Conservation (phyloP, 352 stramenopile genomes). For the Phytophthora crassamura region DNA sequence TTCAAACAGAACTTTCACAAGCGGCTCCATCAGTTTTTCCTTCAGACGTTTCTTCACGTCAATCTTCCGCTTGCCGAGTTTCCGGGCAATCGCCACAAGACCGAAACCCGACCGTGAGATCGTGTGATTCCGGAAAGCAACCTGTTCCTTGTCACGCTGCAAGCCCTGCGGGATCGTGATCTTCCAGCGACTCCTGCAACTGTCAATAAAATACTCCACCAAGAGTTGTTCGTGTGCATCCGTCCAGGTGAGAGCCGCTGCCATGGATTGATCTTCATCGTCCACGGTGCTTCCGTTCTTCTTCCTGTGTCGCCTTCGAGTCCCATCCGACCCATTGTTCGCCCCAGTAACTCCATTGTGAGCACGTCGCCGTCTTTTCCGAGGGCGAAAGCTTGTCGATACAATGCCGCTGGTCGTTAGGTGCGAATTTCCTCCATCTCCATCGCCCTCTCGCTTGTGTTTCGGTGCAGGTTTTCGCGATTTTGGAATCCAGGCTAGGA, state of each 20-base stretch:
- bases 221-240: slow-evolving; percentile 61
- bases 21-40: slow-evolving; percentile 68
- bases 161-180: slow-evolving; percentile 66
- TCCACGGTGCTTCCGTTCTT: slow-evolving; percentile 13
- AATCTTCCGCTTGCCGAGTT: slow-evolving; percentile 71
- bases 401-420: slow-evolving; percentile 69
- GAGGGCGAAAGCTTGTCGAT: slow-evolving; percentile 52
- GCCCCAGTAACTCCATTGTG: slow-evolving; percentile 11
- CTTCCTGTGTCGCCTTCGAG: slow-evolving; percentile 27
- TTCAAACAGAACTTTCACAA: slow-evolving; percentile 63
- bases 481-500: slow-evolving; percentile 77
- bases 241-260: slow-evolving; percentile 55
- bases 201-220: slow-evolving; percentile 75
- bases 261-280: slow-evolving; percentile 16
- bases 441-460: slow-evolving; percentile 27
- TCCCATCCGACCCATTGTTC: slow-evolving; percentile 3
- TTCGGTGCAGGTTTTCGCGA: slow-evolving; percentile 54
- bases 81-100: slow-evolving; percentile 66
- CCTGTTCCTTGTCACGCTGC: slow-evolving; percentile 56
- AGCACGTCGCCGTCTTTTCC: slow-evolving; percentile 38
- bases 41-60: slow-evolving; percentile 85
- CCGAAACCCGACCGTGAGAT: slow-evolving; percentile 68
- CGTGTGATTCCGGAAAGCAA: slow-evolving; percentile 71
- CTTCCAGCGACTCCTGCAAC: slow-evolving; percentile 67
- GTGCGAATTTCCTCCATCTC: neutral